phyloP scores from a whole-genome alignment of 148 eudicot genomes.

The Rhododendron ovatum region DNA sequence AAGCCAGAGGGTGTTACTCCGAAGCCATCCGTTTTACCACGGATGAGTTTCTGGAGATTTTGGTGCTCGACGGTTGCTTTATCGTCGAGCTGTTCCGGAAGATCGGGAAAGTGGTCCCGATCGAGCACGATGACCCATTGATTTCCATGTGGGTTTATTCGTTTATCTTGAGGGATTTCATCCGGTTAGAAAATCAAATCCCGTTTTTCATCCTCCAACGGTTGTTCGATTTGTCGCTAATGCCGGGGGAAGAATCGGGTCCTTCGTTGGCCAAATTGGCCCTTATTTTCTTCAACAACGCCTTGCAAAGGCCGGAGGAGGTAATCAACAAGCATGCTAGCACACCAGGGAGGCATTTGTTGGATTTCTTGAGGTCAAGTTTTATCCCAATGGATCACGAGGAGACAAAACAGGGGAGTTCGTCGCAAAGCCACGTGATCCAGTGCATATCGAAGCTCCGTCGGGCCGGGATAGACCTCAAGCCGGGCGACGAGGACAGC shows the following conservation, averaged over 20 bases:
- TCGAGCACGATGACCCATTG: conserved; percentile 62
- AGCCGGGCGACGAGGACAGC: conserved; percentile 29
- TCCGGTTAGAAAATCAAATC: conserved; percentile 67
- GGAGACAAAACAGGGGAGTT: not conserved
- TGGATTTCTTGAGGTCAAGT: conserved; percentile 67
- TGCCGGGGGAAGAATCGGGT: conserved; percentile 8
- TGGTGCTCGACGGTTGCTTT: conserved; percentile 88
- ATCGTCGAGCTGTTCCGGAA: conserved; percentile 67
- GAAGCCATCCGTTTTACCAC: conserved; percentile 19
- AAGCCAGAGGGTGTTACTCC: conserved; percentile 62
- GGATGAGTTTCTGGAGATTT: conserved; percentile 36
- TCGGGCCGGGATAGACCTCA: conserved; percentile 53
- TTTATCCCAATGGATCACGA: conserved; percentile 36
- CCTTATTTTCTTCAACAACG: conserved; percentile 50
- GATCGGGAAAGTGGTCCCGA: conserved; percentile 29
- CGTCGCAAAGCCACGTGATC: conserved; percentile 38
- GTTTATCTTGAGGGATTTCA: conserved; percentile 55
- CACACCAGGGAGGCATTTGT: conserved; percentile 44
- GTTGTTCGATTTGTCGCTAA: conserved; percentile 44
- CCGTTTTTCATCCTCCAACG: conserved; percentile 57
- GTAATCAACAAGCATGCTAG: conserved; percentile 20
- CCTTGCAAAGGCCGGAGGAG: conserved; percentile 32
- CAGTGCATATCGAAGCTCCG: conserved; percentile 63
- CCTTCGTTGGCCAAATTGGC: conserved; percentile 30
- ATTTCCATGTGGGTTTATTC: conserved; percentile 61